A percentile compares a stretch with the other conserved stretches of the same genome.
Conservation (phyloP, 768 basidiomycete genomes). For the Coprinellus micaceus region DNA sequence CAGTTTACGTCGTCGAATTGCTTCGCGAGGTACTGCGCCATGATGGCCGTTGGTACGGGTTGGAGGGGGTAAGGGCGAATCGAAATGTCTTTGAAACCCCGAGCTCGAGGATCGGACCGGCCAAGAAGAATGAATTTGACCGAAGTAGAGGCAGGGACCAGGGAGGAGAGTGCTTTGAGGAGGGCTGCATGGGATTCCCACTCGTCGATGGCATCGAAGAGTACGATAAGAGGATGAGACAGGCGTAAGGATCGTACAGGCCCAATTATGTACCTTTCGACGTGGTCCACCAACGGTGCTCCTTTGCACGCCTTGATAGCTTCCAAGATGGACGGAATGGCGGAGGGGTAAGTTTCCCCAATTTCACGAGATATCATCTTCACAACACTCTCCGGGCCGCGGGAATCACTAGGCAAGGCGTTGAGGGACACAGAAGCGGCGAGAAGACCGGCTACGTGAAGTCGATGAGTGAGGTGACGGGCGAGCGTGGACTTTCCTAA, state of each 20-base stretch:
- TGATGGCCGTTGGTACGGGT: not conserved
- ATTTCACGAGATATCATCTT: slow-evolving; percentile 10
- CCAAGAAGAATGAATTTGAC: slow-evolving; percentile 10
- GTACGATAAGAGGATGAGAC: slow-evolving; percentile 1
- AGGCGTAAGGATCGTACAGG: slow-evolving; percentile 4
- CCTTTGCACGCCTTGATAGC: not conserved
- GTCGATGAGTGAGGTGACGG: too few species aligned
- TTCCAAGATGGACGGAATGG: too few species aligned
- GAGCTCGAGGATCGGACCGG: not conserved
- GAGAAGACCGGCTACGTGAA: too few species aligned
- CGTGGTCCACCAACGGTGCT: not conserved
- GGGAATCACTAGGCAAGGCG: not conserved
- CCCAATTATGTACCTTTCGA: not conserved
- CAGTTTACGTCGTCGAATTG: not conserved
- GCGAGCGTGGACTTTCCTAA: too few species aligned
- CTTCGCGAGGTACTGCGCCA: not conserved
- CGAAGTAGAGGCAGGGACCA: not conserved
- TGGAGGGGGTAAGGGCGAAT: not conserved
- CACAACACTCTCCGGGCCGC: slow-evolving; percentile 2
- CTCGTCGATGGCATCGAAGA: slow-evolving; percentile 12
- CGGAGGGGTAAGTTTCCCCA: slow-evolving; percentile 1
- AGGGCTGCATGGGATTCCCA: not conserved
- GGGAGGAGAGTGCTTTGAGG: slow-evolving; percentile 1
- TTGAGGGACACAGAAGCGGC: too few species aligned
- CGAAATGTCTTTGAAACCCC: not conserved